Evolutionary conservation across 2,329 filamentous ascomycete genomes (phyloP).

Genomic region (Microcyclosporella mali): DNA sequence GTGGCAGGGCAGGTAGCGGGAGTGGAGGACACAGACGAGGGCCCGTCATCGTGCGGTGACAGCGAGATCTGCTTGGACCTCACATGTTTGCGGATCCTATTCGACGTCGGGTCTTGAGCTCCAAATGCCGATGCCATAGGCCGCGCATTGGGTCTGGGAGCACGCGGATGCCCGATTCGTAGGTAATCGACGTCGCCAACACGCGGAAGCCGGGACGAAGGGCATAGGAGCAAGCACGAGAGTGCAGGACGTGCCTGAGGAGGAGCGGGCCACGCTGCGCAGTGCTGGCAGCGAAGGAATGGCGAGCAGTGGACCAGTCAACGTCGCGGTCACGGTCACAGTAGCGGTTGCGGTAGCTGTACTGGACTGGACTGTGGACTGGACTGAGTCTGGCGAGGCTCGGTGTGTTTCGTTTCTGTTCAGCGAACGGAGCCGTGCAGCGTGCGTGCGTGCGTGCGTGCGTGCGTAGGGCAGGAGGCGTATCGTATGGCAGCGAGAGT

Average conservation of each 20-base stretch:
- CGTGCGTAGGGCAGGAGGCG: too few relatives aligned
- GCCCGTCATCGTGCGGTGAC: conserved; percentile 7
- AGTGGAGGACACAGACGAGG: too few relatives aligned
- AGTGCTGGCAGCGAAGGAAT: background rate
- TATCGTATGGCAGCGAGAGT: too few relatives aligned
- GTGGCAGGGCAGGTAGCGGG: background rate
- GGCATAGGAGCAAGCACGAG: conserved; percentile 2
- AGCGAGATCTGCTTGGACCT: conserved; percentile 15
- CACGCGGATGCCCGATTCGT: conserved; percentile 10
- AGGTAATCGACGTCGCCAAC: background rate
- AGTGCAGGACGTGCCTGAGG: background rate
- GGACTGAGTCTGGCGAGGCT: too few relatives aligned
- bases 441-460: too few relatives aligned
- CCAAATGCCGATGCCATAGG: conserved; percentile 14
- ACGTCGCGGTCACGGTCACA: background rate
- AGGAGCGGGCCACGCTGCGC: background rate
- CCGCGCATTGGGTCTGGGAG: conserved; percentile 10
- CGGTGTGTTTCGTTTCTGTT: too few relatives aligned
- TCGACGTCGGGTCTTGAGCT: conserved; percentile 10
- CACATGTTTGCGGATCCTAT: conserved; percentile 4
- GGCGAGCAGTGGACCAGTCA: background rate
- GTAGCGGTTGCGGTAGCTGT: background rate
- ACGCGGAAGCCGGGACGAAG: conserved; percentile 1
- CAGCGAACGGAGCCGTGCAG: too few relatives aligned
- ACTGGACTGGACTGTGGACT: too few relatives aligned